A percentile compares a stretch with the other conserved stretches of the same genome.
Conservation (phyloP, 495 filamentous ascomycete genomes). For the Parachaetomium inaequale region DNA sequence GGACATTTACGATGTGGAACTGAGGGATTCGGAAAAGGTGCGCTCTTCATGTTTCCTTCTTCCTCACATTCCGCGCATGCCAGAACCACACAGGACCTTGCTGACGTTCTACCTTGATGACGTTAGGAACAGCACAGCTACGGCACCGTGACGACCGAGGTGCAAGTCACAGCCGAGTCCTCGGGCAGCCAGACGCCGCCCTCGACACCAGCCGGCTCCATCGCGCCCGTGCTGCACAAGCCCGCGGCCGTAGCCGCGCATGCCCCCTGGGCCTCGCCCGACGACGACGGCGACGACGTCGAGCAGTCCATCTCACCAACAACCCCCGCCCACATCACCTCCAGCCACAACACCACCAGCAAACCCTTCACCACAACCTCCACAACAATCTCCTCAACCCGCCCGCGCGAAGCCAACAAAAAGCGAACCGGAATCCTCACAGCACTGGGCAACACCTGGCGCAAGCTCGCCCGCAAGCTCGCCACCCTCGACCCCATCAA, state of each 20-base stretch:
- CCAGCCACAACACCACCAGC: not conserved
- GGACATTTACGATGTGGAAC: conserved; percentile 24
- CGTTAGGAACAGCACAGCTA: conserved; percentile 18
- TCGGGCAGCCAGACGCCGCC: conserved; percentile 19
- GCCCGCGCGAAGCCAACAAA: not conserved
- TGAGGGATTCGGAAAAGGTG: conserved; percentile 43
- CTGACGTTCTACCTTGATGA: not conserved
- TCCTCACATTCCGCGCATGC: not conserved
- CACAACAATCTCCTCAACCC: conserved; percentile 16
- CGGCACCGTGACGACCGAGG: conserved; percentile 38
- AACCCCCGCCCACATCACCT: not conserved
- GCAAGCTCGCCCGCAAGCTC: conserved; percentile 30
- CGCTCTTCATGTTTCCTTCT: not conserved
- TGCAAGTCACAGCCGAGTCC: conserved; percentile 32
- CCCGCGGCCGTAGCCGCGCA: not conserved
- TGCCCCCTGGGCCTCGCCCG: conserved; percentile 20
- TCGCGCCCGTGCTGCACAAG: conserved; percentile 16
- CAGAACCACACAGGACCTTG: no score
- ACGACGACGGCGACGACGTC: conserved; percentile 16
- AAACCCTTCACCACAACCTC: conserved; percentile 27
- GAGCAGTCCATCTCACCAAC: conserved; percentile 3
- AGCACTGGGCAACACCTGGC: conserved; percentile 16
- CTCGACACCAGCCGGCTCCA: conserved; percentile 12
- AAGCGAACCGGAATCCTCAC: not conserved
- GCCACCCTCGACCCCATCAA: conserved; percentile 56